These are phyloP conservation scores for Calonectria montana DNA, from an alignment of 2,329 filamentous ascomycete genomes.

Conservation along the genomic window DNA sequence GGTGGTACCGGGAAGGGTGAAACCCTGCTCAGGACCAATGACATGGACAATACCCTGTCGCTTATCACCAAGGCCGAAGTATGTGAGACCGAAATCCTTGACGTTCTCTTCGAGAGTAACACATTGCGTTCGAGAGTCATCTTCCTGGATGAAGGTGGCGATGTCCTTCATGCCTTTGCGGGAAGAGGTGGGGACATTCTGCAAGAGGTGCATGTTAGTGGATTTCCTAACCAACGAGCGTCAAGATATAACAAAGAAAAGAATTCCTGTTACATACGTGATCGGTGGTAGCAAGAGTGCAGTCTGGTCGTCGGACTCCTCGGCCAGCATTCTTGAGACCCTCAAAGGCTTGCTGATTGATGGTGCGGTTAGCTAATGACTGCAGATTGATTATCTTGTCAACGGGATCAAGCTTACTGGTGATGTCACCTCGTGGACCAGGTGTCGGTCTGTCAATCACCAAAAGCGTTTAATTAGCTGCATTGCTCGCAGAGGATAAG, in stretches of 20 bases:
- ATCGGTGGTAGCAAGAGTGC: slow-evolving; percentile 95
- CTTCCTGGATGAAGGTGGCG: slow-evolving; percentile 92
- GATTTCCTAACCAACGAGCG: slow-evolving; percentile 1
- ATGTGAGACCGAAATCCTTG: slow-evolving; percentile 94
- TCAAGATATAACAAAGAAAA: background rate
- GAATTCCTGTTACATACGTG: slow-evolving; percentile 74
- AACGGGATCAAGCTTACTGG: slow-evolving; percentile 69
- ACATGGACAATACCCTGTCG: slow-evolving; percentile 98
- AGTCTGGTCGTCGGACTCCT: slow-evolving; percentile 91
- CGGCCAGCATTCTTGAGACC: slow-evolving; percentile 90
- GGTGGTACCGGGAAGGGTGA: slow-evolving; percentile 96
- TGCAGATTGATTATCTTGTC: background rate
- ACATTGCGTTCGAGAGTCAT: slow-evolving; percentile 93
- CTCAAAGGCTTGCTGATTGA: slow-evolving; percentile 91
- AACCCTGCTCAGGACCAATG: slow-evolving; percentile 97
- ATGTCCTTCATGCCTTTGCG: slow-evolving; percentile 95
- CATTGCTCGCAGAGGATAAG: background rate
- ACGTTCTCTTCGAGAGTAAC: slow-evolving; percentile 97
- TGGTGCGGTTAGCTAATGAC: slow-evolving; percentile 29
- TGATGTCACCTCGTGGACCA: slow-evolving; percentile 98
- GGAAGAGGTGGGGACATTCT: slow-evolving; percentile 95
- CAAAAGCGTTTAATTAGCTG: slow-evolving; percentile 24
- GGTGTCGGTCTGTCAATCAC: slow-evolving; percentile 77
- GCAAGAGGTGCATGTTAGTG: slow-evolving; percentile 29
- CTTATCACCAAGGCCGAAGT: slow-evolving; percentile 96